Evolutionary conservation across 495 filamentous ascomycete genomes (phyloP), one percentile per base, ranked within the genome.

Genomic region (Podospora tetraspora): DNA sequence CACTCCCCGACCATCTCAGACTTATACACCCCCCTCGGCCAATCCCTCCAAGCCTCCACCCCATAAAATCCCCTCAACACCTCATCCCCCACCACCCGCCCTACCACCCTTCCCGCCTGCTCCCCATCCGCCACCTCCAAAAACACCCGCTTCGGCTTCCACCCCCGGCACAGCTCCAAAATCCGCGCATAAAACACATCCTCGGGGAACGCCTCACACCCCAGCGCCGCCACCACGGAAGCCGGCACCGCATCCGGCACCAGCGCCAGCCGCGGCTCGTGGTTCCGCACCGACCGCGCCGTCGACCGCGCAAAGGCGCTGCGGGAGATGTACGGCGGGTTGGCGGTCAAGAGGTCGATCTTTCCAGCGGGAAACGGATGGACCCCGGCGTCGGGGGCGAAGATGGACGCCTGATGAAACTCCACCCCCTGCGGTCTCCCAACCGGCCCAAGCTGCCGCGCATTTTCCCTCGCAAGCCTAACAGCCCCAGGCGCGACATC

Each of bases 281-380:
- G 91, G 22, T 85, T 86, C 4, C 94, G 83, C 27, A 98, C 95
- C 27, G 88, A 91, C 59, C 90, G 86, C 0, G 83, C 79, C 0
- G 90, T 93, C 57, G 73, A 64, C 56, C 27, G 61, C 0, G 81
- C 85, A 70, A 90, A 96, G 1, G 82, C 80, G 0, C 63, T 21
- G 0, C 76, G 74, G 12, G 93, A 94, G 61, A 99, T 90, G 77
- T 99, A 98, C 0, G 95, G 95, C 12, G 95, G 95, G 77, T 99
- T 99, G 5, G 90, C 87, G 34, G 93, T 86, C 0, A 99, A 75
- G n/a, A 99, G 74, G 70, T 96, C 91, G 66, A 25, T 57, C 24
- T 24, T 13, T 22, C 11, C 43, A 1, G 21, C 22, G 34, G 30
- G 21, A 21, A 8, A 70, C 27, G 2, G 43, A 11, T n/a, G 19